These are phyloP conservation scores for Fraxinus paxiana DNA, from an alignment of 305 asterid species.

Conservation along the genomic window DNA sequence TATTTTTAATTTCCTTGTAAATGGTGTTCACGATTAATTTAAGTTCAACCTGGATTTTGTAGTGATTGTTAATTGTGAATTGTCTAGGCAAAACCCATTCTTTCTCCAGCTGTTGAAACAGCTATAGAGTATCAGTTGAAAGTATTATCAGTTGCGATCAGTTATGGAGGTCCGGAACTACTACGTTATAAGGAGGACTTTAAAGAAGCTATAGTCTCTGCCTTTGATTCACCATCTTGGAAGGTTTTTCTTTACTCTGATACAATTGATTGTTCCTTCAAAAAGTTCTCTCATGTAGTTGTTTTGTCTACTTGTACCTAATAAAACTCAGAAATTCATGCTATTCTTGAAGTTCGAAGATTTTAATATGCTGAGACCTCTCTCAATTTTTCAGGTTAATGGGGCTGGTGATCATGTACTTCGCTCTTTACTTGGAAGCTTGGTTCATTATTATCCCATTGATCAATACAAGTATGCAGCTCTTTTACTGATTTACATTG, in stretches of 20 bases:
- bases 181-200: conserved; percentile 67
- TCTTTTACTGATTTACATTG: conserved; percentile 22
- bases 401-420: conserved; percentile 96
- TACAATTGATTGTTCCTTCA: conserved; percentile 20
- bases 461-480: conserved; percentile 76
- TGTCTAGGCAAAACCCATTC: conserved; percentile 62
- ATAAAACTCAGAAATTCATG: neutral
- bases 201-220: conserved; percentile 75
- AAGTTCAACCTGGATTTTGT: conserved; percentile 21
- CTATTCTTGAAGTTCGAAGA: conserved; percentile 21
- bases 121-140: conserved; percentile 87
- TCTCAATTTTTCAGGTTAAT: conserved; percentile 68
- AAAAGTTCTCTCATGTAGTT: conserved; percentile 13
- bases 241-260: conserved; percentile 56
- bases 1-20: conserved; percentile 31
- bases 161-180: conserved; percentile 89
- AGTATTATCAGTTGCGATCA: conserved; percentile 85
- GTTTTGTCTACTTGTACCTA: neutral
- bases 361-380: conserved; percentile 15
- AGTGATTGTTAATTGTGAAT: conserved; percentile 26
- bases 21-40: conserved; percentile 21
- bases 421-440: conserved; percentile 94
- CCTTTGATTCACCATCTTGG: conserved; percentile 96
- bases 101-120: conserved; percentile 91
- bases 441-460: conserved; percentile 81